Base-by-base conservation (phyloP, 768 basidiomycete species). In the Hericium coralloides region DNA sequence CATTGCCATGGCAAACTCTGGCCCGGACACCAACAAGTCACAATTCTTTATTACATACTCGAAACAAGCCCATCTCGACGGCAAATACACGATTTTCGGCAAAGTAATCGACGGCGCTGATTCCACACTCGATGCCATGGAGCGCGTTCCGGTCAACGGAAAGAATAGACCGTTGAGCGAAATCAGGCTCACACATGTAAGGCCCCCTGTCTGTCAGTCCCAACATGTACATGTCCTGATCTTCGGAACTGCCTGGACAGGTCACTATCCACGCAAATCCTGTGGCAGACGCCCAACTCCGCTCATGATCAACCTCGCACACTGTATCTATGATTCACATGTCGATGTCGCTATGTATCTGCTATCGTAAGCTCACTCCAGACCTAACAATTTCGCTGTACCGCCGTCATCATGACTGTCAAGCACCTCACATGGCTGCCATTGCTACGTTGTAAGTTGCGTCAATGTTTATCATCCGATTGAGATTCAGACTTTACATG, bases 51-150 rank as follows among this genome's bases (percentile, higher is more conserved):
- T 94, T 66, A 84, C 91, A 3, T 98, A 98, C 67, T 75, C 87
- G 2, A 98, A 98, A 69, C 95, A 98, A 64, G 73, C 90, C 0
- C 95, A 97, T 68, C 81, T 99, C 15, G 95, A 99, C 67, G 86
- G 86, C 61, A 98, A 97, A 68, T 89, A 90, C 71, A 92, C 92
- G 15, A 97, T 98, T 53, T 85, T 98, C 59, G 95, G 93, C 56
- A 92, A 89, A 76, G 94, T 99, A n/a, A 98, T 99, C 63, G 97
- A 99, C 67, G 97, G 97, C 18, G 81, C 80, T n/a, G 95, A 99
- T 67, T 84, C 91, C 3, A 91, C 95, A 4, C 73, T 99, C 48
- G 97, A 98, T 64, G 79, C 80, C n/a, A 92, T 98, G 82, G 97
- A 98, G 69, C 82, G 85, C 22, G 84, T 87, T 0, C 92, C 93